phyloP scores from a whole-genome alignment of 441 rosid genomes.

The Cnidoscolus chayamansa region DNA sequence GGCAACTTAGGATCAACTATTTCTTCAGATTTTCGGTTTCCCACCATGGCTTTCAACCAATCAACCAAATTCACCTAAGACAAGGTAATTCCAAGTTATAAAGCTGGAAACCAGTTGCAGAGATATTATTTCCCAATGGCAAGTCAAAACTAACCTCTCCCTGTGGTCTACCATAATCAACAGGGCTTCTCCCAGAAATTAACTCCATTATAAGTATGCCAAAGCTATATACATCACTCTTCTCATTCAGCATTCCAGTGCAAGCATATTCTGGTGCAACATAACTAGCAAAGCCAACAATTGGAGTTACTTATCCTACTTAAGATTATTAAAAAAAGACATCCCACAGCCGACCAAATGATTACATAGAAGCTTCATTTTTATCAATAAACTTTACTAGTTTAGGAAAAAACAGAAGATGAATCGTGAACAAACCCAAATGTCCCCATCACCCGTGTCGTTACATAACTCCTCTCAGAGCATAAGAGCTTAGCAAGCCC shows the following conservation, averaged over 20 bases:
- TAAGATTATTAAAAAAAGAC: neutral
- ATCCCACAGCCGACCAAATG: neutral
- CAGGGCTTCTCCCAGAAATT: conserved; percentile 85
- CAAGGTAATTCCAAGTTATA: conserved; percentile 13
- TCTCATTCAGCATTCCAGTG: conserved; percentile 95
- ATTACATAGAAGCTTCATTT: conserved; percentile 5
- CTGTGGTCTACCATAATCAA: conserved; percentile 77
- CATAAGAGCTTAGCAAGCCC: conserved; percentile 93
- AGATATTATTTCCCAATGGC: conserved; percentile 4
- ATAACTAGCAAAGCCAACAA: conserved; percentile 44
- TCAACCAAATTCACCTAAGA: conserved; percentile 84
- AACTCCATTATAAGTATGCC: conserved; percentile 92
- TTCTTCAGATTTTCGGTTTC: conserved; percentile 79
- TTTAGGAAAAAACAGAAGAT: neutral
- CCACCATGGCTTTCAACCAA: conserved; percentile 88
- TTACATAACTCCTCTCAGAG: conserved; percentile 80
- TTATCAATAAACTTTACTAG: neutral
- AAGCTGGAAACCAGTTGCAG: conserved; percentile 5
- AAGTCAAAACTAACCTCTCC: conserved; percentile 62
- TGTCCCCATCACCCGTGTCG: conserved; percentile 98
- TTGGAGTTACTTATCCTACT: conserved; percentile 17
- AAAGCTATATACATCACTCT: conserved; percentile 89
- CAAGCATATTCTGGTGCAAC: conserved; percentile 99
- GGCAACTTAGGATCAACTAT: conserved; percentile 87
- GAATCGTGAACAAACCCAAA: conserved; percentile 62